Conservation (phyloP, 2,329 filamentous ascomycete species). For the Sordariomycetes sp. region DNA sequence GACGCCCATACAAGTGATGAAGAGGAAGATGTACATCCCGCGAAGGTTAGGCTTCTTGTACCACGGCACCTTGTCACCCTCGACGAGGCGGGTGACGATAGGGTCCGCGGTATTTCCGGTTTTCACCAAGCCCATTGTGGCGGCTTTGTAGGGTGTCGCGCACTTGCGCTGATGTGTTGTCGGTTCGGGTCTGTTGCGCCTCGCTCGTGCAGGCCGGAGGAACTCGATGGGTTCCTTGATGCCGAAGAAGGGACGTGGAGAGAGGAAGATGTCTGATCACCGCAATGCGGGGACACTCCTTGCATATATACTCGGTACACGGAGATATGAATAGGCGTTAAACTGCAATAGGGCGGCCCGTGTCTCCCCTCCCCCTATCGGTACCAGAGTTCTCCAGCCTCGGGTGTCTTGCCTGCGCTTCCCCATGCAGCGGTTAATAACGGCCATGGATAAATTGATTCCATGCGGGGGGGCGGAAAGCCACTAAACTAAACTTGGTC, state of each 20-base stretch:
- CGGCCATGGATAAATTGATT: background rate
- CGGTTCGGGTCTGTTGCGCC: too few relatives aligned
- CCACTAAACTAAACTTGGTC: background rate
- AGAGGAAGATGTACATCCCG: constrained; percentile 37
- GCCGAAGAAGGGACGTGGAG: background rate
- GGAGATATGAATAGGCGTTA: background rate
- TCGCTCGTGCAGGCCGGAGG: too few relatives aligned
- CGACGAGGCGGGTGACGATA: constrained; percentile 19
- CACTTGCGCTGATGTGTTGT: background rate
- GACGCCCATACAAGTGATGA: constrained; percentile 43
- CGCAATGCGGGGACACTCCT: background rate
- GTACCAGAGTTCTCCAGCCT: too few relatives aligned
- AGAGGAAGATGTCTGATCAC: background rate
- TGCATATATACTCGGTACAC: background rate
- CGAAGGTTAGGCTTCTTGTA: constrained; percentile 44
- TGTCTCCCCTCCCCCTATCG: background rate
- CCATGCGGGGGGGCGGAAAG: background rate
- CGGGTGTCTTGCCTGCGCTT: background rate
- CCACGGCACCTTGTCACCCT: constrained; percentile 27
- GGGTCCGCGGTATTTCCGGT: constrained; percentile 11
- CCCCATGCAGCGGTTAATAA: background rate
- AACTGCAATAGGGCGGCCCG: background rate
- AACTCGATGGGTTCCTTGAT: background rate
- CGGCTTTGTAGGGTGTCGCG: background rate
- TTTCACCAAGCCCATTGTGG: background rate